phyloP scores from a whole-genome alignment of 1,284 basidiomycete genomes.

The Ceratobasidium theobromae region DNA sequence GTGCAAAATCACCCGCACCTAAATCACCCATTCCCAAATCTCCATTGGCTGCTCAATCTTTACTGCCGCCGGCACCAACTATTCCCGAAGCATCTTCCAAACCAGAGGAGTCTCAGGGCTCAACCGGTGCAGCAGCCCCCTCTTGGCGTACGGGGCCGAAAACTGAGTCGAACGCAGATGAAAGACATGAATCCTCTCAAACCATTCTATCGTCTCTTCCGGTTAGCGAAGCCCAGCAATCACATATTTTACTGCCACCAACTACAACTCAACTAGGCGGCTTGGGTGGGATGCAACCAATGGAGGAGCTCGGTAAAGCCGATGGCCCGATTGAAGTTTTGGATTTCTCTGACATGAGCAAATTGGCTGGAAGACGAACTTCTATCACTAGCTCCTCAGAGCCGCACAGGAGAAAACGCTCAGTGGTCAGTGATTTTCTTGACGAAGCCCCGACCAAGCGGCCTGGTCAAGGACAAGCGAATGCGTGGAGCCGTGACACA shows the following conservation, averaged over 20 bases:
- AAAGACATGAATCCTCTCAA: background rate
- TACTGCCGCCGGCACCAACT: background rate
- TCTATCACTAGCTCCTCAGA: constrained; percentile 40
- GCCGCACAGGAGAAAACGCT: constrained; percentile 40
- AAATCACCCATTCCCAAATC: constrained; percentile 23
- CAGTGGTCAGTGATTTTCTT: constrained; percentile 66
- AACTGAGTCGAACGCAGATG: background rate
- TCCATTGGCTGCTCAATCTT: background rate
- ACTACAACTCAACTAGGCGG: background rate
- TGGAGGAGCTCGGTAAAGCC: constrained; percentile 17
- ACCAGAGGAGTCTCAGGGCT: background rate
- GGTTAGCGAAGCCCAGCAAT: background rate
- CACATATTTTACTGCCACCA: background rate
- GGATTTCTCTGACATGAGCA: constrained; percentile 73
- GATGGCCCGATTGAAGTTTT: constrained; percentile 70
- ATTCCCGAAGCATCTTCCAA: background rate
- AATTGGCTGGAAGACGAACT: constrained; percentile 54
- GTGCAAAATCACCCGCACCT: constrained; percentile 7
- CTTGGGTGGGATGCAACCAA: background rate
- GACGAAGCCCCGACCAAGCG: constrained; percentile 26
- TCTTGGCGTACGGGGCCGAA: constrained; percentile 18
- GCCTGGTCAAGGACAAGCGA: background rate
- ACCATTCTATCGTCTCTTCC: background rate
- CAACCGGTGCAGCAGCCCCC: too few relatives aligned
- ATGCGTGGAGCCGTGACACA: constrained; percentile 5